These are phyloP conservation scores for Gossypioides kirkii DNA, from an alignment of 345 rosid species.

Conservation along the genomic window DNA sequence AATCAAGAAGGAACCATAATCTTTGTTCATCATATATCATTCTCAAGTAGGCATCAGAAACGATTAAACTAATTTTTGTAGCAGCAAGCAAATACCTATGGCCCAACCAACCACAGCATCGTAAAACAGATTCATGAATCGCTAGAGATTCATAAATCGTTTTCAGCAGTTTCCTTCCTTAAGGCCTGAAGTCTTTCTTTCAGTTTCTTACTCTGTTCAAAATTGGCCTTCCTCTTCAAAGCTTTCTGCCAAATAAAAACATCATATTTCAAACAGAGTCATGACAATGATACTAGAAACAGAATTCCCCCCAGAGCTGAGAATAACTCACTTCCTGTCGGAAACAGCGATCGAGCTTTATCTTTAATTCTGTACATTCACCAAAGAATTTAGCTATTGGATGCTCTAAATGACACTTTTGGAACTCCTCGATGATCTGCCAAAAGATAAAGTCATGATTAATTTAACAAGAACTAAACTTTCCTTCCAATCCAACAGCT, in stretches of 20 bases:
- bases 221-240: conserved; percentile 79
- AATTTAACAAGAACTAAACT: not conserved
- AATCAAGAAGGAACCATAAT: not conserved
- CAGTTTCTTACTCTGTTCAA: conserved; percentile 58
- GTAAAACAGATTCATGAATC: not conserved
- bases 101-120: not conserved
- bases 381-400: conserved; percentile 84
- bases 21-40: not conserved
- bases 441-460: not conserved
- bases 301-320: not conserved
- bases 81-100: not conserved
- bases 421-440: conserved; percentile 85
- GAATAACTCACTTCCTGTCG: conserved; percentile 61
- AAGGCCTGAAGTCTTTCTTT: conserved; percentile 48
- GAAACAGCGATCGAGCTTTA: conserved; percentile 82
- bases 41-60: not conserved
- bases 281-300: not conserved
- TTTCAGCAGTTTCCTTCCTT: conserved; percentile 44
- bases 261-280: not conserved
- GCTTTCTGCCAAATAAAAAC: conserved; percentile 55
- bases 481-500: not conserved
- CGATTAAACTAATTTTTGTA: not conserved
- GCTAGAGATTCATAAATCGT: not conserved
- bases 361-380: conserved; percentile 71
- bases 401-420: conserved; percentile 82